Evolutionary conservation across 2,329 filamentous ascomycete genomes (phyloP), one percentile per base, ranked within the genome.

Genomic region (Scedosporium dehoogii): DNA sequence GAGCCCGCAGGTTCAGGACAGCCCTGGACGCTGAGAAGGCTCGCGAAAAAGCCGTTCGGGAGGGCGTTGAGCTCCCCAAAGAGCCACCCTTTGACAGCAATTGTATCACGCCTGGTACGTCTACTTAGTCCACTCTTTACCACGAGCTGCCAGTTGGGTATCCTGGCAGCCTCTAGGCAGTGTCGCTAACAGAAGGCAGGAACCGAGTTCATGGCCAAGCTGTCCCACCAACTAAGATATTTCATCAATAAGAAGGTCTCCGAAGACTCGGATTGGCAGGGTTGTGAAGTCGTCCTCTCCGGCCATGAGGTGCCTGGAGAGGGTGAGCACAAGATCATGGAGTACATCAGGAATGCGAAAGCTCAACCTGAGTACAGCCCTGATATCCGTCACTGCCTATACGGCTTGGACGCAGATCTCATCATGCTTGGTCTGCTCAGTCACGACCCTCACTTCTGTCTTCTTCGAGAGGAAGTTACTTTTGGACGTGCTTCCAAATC

Each of bases 301-400:
- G 94, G 96, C 62, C 96, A 99, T 72, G 96, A 99, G 75, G 93
- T 97, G 27, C 94, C 94, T 6, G 94, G 94, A 69, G 96, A 99
- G 77, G 94, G 94, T 69, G 94, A 99, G 76, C 94, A 99, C 80
- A 99, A 99, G 79, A 96, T 99, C 76, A 99, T 99, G 94, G 96
- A 99, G 76, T 99, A 99, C 75, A 99, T 99, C 74, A 90, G 94
- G 68, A 91, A 96, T 75, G 91, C 94, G 65, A 97, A 97, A 80
- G 92, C 93, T 58, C 94, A 99, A 75, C 90, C 90, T 2, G 85
- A 88, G 66, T 99, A 99, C 75, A 88, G 96, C 73, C 84, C 91
- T 59, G 97, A 99, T 70, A 85, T 96, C 65, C 90, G 94, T 63
- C 94, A 99, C 76, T 99, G 96, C 75, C 81, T 99, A 66, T 99